phyloP scores from a whole-genome alignment of 2,329 filamentous ascomycete species.

The Cyclaneusma minus region DNA sequence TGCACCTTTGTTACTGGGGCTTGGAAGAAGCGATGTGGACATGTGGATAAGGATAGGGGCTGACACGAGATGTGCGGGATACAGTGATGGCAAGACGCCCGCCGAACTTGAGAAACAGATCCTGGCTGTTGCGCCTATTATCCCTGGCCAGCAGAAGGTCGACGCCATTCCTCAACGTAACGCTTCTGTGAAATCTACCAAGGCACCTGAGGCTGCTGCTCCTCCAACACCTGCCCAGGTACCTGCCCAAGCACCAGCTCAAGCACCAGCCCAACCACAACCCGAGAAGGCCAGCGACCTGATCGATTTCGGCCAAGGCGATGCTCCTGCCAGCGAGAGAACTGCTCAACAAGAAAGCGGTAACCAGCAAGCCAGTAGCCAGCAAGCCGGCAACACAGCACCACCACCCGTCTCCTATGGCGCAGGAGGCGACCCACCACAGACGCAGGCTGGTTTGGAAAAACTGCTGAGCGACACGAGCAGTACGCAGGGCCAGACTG shows the following conservation, averaged over 20 bases:
- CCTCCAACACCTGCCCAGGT: neutral
- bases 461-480: conserved; percentile 12
- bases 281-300: conserved; percentile 22
- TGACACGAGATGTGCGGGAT: conserved; percentile 4
- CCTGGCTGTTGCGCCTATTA: conserved; percentile 68
- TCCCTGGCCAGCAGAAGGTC: conserved; percentile 51
- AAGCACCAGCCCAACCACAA: neutral
- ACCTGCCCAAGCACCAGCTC: neutral
- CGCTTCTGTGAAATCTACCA: conserved; percentile 3
- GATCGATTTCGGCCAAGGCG: conserved; percentile 40
- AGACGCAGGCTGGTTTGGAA: no score
- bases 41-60: conserved; percentile 3
- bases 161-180: conserved; percentile 6
- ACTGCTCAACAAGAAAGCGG: neutral
- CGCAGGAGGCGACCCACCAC: no score
- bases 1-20: neutral
- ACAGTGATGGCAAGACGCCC: conserved; percentile 47
- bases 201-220: conserved; percentile 5
- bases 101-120: conserved; percentile 68
- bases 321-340: conserved; percentile 8
- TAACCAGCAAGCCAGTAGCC: neutral
- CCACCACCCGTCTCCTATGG: no score
- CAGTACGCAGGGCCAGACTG: no score
- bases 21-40: neutral
- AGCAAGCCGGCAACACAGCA: no score